Evolutionary conservation across 1,139 yeast genomes (phyloP), one percentile per base, ranked within the genome.

Genomic region (Pichia sp.): DNA sequence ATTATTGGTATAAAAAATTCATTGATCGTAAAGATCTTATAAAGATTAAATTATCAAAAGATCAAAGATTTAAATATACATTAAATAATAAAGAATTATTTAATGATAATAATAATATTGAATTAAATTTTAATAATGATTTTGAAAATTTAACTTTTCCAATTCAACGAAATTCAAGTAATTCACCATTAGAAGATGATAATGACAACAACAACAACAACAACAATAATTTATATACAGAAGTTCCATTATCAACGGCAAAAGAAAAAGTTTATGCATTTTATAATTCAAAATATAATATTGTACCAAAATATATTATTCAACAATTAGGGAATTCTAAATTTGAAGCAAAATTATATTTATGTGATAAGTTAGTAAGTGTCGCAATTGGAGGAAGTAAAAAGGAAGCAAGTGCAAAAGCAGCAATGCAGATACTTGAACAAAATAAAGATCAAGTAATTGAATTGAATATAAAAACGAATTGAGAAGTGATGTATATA

Each of bases 351-450:
- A 32, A 35, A n/a, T 34, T 51, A 37, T 35, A 8, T 11, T 10
- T 42, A 7, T 25, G n/a, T 20, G 30, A 39, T 28, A n/a, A 32
- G 16, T 6, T 39, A n/a, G 35, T 23, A 6, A 36, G 42, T 20
- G 31, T n/a, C 9, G 52, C 44, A 2, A 25, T 39, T n/a, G 51
- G 43, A 3, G 4, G 29, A 4, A 51, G 43, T 37, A 51, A 51
- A 25, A 51, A 49, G 30, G 45, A 46, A n/a, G 52, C 52, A 1
- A 35, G 46, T 7, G 47, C 51, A 10, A 39, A 39, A 22, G 53
- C 51, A 9, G 53, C 51, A 6, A 32, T 42, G 46, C 25, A 39
- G 25, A 25, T 40, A 10, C 43, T 43, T 20, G 49, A 46, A 28
- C 35, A 36, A 12, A 30, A 37, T n/a, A 16, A 9, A 20, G 43